These are phyloP conservation scores for Passiflora organensis DNA, from an alignment of 345 rosid species.

Conservation along the genomic window DNA sequence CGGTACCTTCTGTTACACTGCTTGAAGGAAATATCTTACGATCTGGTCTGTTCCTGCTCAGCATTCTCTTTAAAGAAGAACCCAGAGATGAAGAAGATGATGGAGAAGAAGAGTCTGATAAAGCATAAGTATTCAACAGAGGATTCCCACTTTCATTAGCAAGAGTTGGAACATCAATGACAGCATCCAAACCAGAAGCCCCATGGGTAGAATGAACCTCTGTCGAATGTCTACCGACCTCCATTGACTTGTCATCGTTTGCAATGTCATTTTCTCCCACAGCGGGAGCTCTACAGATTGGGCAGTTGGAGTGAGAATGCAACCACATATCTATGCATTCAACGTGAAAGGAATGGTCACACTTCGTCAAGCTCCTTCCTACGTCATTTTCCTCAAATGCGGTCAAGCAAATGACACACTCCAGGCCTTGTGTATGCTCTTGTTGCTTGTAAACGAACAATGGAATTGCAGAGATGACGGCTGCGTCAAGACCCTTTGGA, in stretches of 20 bases:
- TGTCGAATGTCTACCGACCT: too few species aligned
- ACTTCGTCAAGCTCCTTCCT: slow-evolving; percentile 50
- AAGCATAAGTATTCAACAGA: slow-evolving; percentile 3
- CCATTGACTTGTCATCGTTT: slow-evolving; percentile 1
- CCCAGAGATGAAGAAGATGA: slow-evolving; percentile 37
- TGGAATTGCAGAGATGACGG: slow-evolving; percentile 61
- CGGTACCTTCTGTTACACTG: slow-evolving; percentile 13
- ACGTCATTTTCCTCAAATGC: slow-evolving; percentile 53
- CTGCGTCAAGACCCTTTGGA: slow-evolving; percentile 58
- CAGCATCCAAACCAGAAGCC: slow-evolving; percentile 26
- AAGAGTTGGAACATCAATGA: slow-evolving; percentile 16
- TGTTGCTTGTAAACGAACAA: slow-evolving; percentile 40
- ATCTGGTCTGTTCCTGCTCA: slow-evolving; percentile 62
- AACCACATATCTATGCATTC: slow-evolving; percentile 88
- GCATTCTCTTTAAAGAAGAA: slow-evolving; percentile 51
- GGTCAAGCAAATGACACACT: slow-evolving; percentile 71
- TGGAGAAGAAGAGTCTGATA: slow-evolving; percentile 7
- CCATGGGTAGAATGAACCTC: slow-evolving; percentile 20
- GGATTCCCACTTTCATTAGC: slow-evolving; percentile 17
- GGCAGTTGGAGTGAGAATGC: slow-evolving; percentile 61
- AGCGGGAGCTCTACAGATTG: slow-evolving; percentile 56
- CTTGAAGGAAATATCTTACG: slow-evolving; percentile 38
- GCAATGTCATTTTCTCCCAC: slow-evolving; percentile 12
- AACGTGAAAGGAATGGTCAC: slow-evolving; percentile 72
- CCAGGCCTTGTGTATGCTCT: slow-evolving; percentile 28